Conservation (phyloP, 2,329 filamentous ascomycete species). For the Colletotrichum liriopes region DNA sequence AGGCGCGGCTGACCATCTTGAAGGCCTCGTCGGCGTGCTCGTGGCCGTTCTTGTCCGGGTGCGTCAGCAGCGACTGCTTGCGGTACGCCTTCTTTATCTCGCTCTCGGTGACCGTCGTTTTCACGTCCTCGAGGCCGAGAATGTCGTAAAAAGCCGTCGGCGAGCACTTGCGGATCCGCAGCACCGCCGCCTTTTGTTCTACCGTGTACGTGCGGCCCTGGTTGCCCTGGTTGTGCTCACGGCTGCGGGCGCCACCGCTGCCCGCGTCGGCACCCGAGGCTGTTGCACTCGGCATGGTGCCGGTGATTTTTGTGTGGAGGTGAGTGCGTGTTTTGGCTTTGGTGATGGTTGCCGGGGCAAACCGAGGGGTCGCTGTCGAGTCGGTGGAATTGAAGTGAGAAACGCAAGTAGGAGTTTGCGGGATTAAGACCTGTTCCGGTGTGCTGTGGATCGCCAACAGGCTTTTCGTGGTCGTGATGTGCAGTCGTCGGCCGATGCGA, state of each 20-base stretch:
- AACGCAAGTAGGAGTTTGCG: not conserved
- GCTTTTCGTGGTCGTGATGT: slow-evolving; percentile 9
- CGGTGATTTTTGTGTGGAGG: not conserved
- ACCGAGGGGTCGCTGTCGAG: not conserved
- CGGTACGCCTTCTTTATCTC: slow-evolving; percentile 99
- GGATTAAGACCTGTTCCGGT: not conserved
- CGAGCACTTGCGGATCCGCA: slow-evolving; percentile 88
- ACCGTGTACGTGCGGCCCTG: slow-evolving; percentile 84
- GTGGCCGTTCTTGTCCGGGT: slow-evolving; percentile 99
- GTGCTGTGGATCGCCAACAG: not conserved
- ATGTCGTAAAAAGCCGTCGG: slow-evolving; percentile 97
- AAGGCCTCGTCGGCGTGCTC: slow-evolving; percentile 97
- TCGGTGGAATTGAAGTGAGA: not conserved
- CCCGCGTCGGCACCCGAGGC: slow-evolving; percentile 69
- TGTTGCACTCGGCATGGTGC: slow-evolving; percentile 64
- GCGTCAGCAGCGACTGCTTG: slow-evolving; percentile 92
- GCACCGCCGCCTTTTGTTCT: slow-evolving; percentile 92
- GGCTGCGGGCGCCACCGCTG: slow-evolving; percentile 61
- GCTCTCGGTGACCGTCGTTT: slow-evolving; percentile 77
- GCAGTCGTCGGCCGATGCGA: slow-evolving; percentile 16
- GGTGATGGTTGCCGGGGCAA: slow-evolving; percentile 22
- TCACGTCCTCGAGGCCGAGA: slow-evolving; percentile 78
- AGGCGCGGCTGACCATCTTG: slow-evolving; percentile 96
- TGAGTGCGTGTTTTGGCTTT: not conserved
- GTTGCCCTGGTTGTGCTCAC: slow-evolving; percentile 83